Base-by-base conservation (phyloP, 164 flowering plant species). In the Aristolochia californica region DNA sequence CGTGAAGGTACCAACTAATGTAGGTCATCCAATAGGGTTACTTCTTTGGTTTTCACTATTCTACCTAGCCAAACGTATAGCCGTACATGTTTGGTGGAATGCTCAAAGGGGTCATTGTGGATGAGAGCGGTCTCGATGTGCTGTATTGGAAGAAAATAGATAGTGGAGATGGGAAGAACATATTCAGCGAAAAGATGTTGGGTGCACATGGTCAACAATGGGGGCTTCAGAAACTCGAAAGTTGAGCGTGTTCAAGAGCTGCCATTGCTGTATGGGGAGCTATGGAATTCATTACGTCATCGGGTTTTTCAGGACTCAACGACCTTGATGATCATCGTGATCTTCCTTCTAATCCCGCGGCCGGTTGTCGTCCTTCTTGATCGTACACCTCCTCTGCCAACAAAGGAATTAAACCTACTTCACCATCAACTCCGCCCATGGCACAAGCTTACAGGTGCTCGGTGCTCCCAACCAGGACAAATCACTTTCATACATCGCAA, bases 71-170 rank as follows among this genome's bases (percentile, higher is more conserved):
- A 72, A 4, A 75, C n/a, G n/a, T n/a, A n/a, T n/a, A n/a, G n/a
- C n/a, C 66, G 13, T 73, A 74, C 23, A 55, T 52, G 54, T 30
- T 77, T 30, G 48, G 72, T 8, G 73, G 73, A 15, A 84, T 87
- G 20, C 48, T 78, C n/a, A n/a, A n/a, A 56, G 95, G 89, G 26
- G 52, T 82, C 65, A 77, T 93, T 15, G 91, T 87, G 2, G 99
- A 89, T 66, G 96, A 93, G 67, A 70, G 84, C 58, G 99, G 97
- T 0, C 65, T 93, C 61, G 99, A 93, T 69, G 86, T 89, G 20
- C 69, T 93, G 47, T 93, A 89, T 49, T 93, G 91, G 97, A 81
- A 78, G 54, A 74, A 77, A 49, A 81, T 84, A 21, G 76, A 85
- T 13, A 72, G 78, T 9, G 47, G 48, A 2, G 53, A 48, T 18